Evolutionary conservation across 371 early-diverging fungal genomes (phyloP).

Genomic region (Funneliformis caledonium): DNA sequence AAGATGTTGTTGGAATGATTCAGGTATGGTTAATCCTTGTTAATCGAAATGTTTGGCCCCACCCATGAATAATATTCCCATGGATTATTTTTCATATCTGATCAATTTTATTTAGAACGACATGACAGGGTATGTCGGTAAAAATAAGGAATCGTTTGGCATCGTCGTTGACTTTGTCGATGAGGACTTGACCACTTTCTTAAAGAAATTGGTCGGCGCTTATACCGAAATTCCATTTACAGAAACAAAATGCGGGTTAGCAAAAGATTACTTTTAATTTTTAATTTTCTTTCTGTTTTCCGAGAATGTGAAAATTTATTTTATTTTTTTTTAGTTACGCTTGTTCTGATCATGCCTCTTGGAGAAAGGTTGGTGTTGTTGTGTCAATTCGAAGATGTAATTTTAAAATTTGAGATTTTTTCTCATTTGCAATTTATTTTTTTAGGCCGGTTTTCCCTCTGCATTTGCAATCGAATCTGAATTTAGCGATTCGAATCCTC

Average conservation of each 20-base stretch:
- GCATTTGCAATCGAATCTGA: conserved; percentile 86
- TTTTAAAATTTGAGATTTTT: neutral
- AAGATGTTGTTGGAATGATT: conserved; percentile 77
- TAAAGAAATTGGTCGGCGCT: conserved; percentile 33
- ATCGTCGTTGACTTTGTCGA: conserved; percentile 87
- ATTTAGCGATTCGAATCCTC: conserved; percentile 45
- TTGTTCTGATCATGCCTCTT: conserved; percentile 88
- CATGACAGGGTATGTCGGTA: conserved; percentile 83
- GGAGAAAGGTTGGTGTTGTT: conserved; percentile 63
- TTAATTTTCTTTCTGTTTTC: no score
- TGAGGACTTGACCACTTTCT: conserved; percentile 65
- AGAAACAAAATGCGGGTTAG: conserved; percentile 42
- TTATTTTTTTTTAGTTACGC: conserved; percentile 32
- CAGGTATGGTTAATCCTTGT: conserved; percentile 49
- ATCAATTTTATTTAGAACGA: conserved; percentile 54
- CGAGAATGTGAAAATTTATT: no score
- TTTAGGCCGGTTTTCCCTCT: conserved; percentile 71
- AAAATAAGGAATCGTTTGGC: conserved; percentile 72
- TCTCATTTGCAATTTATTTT: neutral
- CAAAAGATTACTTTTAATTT: neutral
- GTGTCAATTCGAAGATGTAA: neutral
- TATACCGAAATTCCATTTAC: conserved; percentile 36
- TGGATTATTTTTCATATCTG: neutral
- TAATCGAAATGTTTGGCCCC: no score
- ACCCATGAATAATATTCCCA: neutral